Conservation (phyloP, 208 protist genomes). For the Herpetomonas samuelpessoai region DNA sequence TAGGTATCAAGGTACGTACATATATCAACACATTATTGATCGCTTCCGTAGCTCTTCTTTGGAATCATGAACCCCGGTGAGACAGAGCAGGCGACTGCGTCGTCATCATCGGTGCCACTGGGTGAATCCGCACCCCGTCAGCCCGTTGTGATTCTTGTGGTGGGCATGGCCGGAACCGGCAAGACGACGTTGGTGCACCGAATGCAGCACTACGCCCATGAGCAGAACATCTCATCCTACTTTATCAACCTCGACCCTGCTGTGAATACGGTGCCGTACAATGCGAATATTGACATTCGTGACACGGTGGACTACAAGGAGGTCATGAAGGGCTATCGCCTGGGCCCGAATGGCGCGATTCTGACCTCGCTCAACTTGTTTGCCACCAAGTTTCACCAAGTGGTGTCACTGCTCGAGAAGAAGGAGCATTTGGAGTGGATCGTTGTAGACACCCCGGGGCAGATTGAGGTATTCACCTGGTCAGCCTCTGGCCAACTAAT, state of each 20-base stretch:
- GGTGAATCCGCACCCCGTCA: conserved; percentile 16
- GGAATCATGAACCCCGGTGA: not conserved
- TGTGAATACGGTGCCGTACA: conserved; percentile 94
- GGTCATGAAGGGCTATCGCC: conserved; percentile 97
- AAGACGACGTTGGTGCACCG: conserved; percentile 99
- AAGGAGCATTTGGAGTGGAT: conserved; percentile 91
- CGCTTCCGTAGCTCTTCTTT: no score
- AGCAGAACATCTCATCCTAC: conserved; percentile 85
- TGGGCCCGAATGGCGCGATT: conserved; percentile 99
- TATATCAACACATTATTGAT: no score
- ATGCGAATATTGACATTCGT: conserved; percentile 98
- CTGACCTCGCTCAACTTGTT: conserved; percentile 99
- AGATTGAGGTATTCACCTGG: conserved; percentile 99
- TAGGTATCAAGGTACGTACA: no score
- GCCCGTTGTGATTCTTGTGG: conserved; percentile 94
- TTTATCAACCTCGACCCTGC: conserved; percentile 99
- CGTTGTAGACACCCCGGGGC: conserved; percentile 98
- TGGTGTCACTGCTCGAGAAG: conserved; percentile 90
- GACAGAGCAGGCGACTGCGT: not conserved
- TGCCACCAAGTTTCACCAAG: conserved; percentile 97
- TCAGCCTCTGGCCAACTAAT: conserved; percentile 98
- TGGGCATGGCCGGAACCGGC: conserved; percentile 99
- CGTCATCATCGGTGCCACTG: not conserved
- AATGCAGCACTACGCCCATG: conserved; percentile 90
- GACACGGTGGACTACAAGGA: conserved; percentile 99